These are phyloP conservation scores for Suillus bovinus DNA, from an alignment of 768 basidiomycete species.

Conservation along the genomic window DNA sequence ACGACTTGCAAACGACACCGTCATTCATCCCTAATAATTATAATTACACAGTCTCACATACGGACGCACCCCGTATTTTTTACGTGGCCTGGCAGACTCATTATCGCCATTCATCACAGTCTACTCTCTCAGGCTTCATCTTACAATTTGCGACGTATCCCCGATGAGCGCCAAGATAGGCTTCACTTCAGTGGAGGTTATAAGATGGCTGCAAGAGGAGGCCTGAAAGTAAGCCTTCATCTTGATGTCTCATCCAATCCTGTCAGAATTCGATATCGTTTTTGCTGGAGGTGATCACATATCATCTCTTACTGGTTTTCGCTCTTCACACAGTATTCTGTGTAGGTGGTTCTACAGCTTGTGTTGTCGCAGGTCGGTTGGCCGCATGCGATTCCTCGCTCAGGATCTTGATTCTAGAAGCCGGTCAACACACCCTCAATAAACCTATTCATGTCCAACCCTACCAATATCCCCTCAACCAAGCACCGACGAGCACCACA, in stretches of 20 bases:
- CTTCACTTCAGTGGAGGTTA: background rate
- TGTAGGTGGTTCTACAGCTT: constrained; percentile 36
- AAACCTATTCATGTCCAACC: constrained; percentile 24
- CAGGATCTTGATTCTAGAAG: constrained; percentile 31
- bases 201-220: background rate
- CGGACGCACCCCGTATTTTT: too few species aligned
- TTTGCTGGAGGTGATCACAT: constrained; percentile 52
- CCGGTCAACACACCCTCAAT: constrained; percentile 28
- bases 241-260: constrained; percentile 2
- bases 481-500: constrained; percentile 19
- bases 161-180: background rate
- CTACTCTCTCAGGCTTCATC: background rate
- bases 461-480: constrained; percentile 20
- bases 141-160: background rate
- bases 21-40: too few species aligned
- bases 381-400: constrained; percentile 26
- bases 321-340: background rate
- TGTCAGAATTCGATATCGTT: constrained; percentile 45
- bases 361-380: constrained; percentile 33
- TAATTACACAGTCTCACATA: too few species aligned
- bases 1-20: too few species aligned
- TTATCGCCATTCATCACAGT: background rate
- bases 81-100: too few species aligned
- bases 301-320: constrained; percentile 3
- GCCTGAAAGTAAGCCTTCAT: background rate